Evolutionary conservation across 768 basidiomycete species (phyloP).

Genomic region (Serendipita sp.): DNA sequence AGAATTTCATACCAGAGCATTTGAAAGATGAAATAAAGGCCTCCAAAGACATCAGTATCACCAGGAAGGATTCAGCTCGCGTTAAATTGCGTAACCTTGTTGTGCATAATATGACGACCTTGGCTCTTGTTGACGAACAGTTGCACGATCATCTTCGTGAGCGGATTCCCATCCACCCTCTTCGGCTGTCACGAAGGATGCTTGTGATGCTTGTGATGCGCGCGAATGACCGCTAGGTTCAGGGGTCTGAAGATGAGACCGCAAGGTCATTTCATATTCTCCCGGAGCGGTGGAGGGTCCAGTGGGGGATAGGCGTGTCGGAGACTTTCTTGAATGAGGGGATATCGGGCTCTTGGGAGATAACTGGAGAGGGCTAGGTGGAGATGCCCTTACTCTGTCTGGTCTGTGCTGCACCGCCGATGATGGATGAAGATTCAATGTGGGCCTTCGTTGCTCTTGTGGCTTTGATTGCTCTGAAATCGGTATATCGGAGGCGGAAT

Average conservation of each 20-base stretch:
- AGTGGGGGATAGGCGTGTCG: not conserved
- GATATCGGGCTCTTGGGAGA: not conserved
- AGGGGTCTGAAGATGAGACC: not conserved
- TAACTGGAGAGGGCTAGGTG: not conserved
- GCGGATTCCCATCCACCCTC: conserved; percentile 1
- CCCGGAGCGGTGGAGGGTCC: not conserved
- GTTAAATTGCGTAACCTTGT: no score
- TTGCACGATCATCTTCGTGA: not conserved
- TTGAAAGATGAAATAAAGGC: no score
- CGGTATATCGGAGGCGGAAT: conserved; percentile 1
- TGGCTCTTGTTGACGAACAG: not conserved
- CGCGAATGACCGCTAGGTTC: not conserved
- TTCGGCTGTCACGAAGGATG: not conserved
- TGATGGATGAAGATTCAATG: not conserved
- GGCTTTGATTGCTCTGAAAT: not conserved
- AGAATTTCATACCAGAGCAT: no score
- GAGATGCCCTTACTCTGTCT: not conserved
- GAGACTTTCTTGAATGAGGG: not conserved
- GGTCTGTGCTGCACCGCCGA: not conserved
- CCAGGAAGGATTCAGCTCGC: no score
- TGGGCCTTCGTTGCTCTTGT: not conserved
- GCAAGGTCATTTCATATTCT: not conserved
- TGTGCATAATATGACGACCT: no score
- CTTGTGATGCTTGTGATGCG: not conserved
- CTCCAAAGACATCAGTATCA: no score